phyloP scores from a whole-genome alignment of 441 rosid genomes.

The Oxalis stricta region DNA sequence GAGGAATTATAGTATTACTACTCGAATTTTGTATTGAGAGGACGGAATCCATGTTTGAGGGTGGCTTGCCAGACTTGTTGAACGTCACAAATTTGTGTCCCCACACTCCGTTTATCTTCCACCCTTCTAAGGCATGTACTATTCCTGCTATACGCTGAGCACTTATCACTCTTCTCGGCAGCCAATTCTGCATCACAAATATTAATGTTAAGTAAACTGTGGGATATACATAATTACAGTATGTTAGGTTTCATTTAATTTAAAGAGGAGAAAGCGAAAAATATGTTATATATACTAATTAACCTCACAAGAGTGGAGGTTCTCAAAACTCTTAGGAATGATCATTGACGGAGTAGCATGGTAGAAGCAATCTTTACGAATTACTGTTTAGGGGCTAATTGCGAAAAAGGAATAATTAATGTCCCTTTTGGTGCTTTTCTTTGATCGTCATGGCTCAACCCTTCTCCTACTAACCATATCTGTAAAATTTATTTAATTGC shows the following conservation, averaged over 20 bases:
- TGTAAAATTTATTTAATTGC: slow-evolving; percentile 2
- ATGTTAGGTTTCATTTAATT: background rate
- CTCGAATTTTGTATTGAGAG: too few relatives aligned
- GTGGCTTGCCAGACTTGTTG: slow-evolving; percentile 43
- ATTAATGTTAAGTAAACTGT: background rate
- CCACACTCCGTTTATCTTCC: slow-evolving; percentile 53
- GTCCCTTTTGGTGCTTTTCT: slow-evolving; percentile 42
- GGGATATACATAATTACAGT: too few relatives aligned
- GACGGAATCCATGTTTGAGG: slow-evolving; percentile 41
- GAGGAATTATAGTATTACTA: too few relatives aligned
- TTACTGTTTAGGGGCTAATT: slow-evolving; percentile 34
- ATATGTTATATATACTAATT: background rate
- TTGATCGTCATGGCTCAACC: slow-evolving; percentile 33
- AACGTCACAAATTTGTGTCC: slow-evolving; percentile 20
- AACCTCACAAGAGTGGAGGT: slow-evolving; percentile 67
- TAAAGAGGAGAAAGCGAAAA: background rate
- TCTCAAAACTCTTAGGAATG: slow-evolving; percentile 32
- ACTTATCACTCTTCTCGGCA: slow-evolving; percentile 69
- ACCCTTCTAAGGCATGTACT: slow-evolving; percentile 53
- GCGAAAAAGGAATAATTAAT: slow-evolving; percentile 45
- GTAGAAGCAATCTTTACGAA: slow-evolving; percentile 41
- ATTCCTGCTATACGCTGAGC: slow-evolving; percentile 54
- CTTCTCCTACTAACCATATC: slow-evolving; percentile 53
- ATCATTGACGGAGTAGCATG: slow-evolving; percentile 47
- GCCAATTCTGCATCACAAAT: slow-evolving; percentile 42